phyloP scores from a whole-genome alignment of 2,329 filamentous ascomycete species.

The Colletotrichum lentis region DNA sequence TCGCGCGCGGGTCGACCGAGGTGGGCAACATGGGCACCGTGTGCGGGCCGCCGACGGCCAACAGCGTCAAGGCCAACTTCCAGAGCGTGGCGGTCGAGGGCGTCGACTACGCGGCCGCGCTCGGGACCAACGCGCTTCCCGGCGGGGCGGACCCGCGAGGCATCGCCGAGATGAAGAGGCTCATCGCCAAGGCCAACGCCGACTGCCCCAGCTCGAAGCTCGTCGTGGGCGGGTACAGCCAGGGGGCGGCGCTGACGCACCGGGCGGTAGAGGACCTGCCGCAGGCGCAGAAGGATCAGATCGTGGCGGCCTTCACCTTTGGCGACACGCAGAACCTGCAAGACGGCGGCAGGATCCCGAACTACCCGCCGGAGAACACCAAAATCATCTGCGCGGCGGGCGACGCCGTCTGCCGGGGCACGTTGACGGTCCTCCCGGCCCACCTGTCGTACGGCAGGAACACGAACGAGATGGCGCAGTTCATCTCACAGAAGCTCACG shows the following conservation, averaged over 20 bases:
- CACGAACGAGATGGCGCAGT: constrained; percentile 45
- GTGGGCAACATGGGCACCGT: constrained; percentile 40
- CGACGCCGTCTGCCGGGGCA: constrained; percentile 50
- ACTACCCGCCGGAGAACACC: constrained; percentile 48
- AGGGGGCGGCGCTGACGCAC: constrained; percentile 45
- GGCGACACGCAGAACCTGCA: constrained; percentile 44
- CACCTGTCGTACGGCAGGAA: constrained; percentile 50
- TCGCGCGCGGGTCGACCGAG: constrained; percentile 42
- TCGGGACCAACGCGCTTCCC: constrained; percentile 46
- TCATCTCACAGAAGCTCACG: constrained; percentile 40
- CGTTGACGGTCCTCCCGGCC: constrained; percentile 46
- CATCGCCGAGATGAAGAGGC: constrained; percentile 46
- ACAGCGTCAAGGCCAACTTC: constrained; percentile 40
- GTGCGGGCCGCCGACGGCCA: constrained; percentile 39
- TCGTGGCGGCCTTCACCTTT: constrained; percentile 43
- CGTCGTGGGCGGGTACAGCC: constrained; percentile 53
- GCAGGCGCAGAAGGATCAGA: constrained; percentile 40
- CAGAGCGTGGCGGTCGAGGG: constrained; percentile 40
- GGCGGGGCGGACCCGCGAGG: constrained; percentile 46
- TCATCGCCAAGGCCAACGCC: constrained; percentile 48
- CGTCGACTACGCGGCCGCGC: constrained; percentile 49
- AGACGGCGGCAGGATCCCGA: constrained; percentile 48
- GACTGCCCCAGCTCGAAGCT: constrained; percentile 50
- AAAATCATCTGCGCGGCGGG: constrained; percentile 53
- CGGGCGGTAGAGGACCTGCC: constrained; percentile 43